These are phyloP conservation scores for Triticum timopheevii DNA, from an alignment of 176 grass and related monocot genomes.

Conservation along the genomic window DNA sequence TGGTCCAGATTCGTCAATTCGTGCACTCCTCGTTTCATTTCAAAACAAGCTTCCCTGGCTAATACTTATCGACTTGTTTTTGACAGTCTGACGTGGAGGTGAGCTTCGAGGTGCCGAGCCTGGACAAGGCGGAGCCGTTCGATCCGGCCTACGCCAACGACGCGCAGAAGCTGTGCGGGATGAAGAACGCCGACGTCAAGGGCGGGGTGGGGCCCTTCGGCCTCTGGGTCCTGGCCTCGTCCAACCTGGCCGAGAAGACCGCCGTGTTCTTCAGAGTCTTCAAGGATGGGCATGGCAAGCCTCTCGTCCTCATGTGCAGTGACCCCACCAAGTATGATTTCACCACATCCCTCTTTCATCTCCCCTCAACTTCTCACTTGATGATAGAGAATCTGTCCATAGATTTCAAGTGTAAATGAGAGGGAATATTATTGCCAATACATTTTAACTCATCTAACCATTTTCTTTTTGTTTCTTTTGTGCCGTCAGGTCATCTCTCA, in stretches of 20 bases:
- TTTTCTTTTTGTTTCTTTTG: background rate
- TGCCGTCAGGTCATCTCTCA: slow-evolving; percentile 50
- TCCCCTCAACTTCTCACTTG: background rate
- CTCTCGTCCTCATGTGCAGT: slow-evolving; percentile 75
- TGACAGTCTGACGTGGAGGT: slow-evolving; percentile 72
- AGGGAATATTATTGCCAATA: no score
- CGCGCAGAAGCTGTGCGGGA: slow-evolving; percentile 47
- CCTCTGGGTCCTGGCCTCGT: slow-evolving; percentile 57
- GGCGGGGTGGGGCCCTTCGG: slow-evolving; percentile 79
- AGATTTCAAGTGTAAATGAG: no score
- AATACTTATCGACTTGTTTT: background rate
- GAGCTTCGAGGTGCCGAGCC: slow-evolving; percentile 48
- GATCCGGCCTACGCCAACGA: slow-evolving; percentile 47
- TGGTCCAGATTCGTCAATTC: background rate
- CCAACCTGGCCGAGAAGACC: slow-evolving; percentile 50
- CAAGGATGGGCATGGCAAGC: slow-evolving; percentile 40
- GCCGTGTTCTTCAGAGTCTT: slow-evolving; percentile 66
- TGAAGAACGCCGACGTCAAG: slow-evolving; percentile 49
- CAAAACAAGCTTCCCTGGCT: background rate
- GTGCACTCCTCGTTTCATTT: background rate
- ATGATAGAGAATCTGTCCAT: background rate
- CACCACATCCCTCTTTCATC: background rate
- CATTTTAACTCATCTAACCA: background rate
- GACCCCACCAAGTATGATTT: slow-evolving; percentile 58
- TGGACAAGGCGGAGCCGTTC: slow-evolving; percentile 64